phyloP scores from a whole-genome alignment of 139 green algal species.

The Chlamydomonas asymmetrica region DNA sequence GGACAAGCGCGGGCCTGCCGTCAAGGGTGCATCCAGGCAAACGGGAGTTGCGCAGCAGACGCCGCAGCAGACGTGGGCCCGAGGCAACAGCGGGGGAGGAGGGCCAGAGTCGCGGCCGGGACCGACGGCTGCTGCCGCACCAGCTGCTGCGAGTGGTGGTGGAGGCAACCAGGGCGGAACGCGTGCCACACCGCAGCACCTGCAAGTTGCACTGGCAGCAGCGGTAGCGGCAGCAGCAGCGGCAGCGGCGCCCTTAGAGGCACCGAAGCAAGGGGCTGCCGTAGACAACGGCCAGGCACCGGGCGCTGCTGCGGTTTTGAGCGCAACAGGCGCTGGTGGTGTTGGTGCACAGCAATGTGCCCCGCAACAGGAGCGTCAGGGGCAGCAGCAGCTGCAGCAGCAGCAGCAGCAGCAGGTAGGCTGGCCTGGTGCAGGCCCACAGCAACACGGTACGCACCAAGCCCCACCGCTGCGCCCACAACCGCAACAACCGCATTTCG shows the following conservation, averaged over 20 bases:
- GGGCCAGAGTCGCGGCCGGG: too few relatives aligned
- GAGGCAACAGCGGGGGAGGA: too few relatives aligned
- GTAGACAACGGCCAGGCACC: not conserved
- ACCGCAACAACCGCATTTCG: too few relatives aligned
- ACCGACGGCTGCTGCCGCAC: not conserved
- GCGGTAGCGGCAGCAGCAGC: not conserved
- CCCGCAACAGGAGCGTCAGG: not conserved
- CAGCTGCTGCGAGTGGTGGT: not conserved
- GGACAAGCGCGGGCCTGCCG: not conserved
- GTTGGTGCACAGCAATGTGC: not conserved
- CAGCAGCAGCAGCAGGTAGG: not conserved
- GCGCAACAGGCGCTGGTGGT: not conserved
- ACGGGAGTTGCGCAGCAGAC: too few relatives aligned
- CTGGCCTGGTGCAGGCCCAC: too few relatives aligned
- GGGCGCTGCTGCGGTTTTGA: not conserved
- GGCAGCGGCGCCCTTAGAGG: not conserved
- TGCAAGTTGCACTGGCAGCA: not conserved
- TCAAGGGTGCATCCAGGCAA: too few relatives aligned
- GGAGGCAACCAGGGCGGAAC: too few relatives aligned
- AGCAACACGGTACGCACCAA: too few relatives aligned
- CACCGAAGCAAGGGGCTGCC: too few relatives aligned
- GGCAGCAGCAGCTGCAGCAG: not conserved
- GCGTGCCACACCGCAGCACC: not conserved
- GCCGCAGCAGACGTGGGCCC: too few relatives aligned
- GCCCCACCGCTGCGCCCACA: too few relatives aligned